Base-by-base conservation (phyloP, 140 eudicot genomes). In the Erigeron philadelphicus region DNA sequence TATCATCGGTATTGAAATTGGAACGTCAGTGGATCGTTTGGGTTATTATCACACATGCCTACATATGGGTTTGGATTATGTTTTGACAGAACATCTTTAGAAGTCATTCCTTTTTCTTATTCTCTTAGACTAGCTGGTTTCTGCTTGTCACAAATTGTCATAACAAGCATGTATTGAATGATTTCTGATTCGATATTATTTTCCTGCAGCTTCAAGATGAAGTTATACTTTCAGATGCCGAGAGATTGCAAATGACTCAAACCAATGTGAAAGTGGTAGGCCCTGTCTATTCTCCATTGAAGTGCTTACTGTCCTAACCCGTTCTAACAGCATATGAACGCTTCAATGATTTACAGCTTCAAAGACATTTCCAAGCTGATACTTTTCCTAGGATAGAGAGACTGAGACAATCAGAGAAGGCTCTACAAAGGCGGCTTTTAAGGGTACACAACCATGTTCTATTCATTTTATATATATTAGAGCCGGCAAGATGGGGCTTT, bases 361-460 rank as follows among this genome's bases (percentile, higher is more conserved):
- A 93, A 76, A 89, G 98, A 78, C 98, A 93, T 79, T 81, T 93
- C 57, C 98, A 86, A 82, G 95, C 95, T 48, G 98, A 93, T 70
- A 93, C 98, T 42, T 81, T 89, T 47, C 98, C 98, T 72, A 77
- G 92, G 46, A 86, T 93, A 46, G 95, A 93, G 68, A 86, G 96
- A 82, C 74, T 88, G 87, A 90, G 89, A 72, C 98, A 93, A 67
- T 86, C 84, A 71, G 98, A 93, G 71, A 91, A 86, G 59, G 85
- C 84, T 43, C 80, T 93, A 57, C 98, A 93, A 79, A 84, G 96
- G 78, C 96, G 95, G 65, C 85, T 93, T 25, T 85, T 93, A 73
- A 84, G 96, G 95, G 96, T 93, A 72, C 17, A 82, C 6, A 13
- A 64, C 54, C 63, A 48, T 57, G 35, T 16, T 66, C 3, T 66